Percentiles rank a stretch among this genome's conserved stretches.
Evolutionary conservation across 1,284 basidiomycete genomes (phyloP).

Genomic region (Marasmius sp.): DNA sequence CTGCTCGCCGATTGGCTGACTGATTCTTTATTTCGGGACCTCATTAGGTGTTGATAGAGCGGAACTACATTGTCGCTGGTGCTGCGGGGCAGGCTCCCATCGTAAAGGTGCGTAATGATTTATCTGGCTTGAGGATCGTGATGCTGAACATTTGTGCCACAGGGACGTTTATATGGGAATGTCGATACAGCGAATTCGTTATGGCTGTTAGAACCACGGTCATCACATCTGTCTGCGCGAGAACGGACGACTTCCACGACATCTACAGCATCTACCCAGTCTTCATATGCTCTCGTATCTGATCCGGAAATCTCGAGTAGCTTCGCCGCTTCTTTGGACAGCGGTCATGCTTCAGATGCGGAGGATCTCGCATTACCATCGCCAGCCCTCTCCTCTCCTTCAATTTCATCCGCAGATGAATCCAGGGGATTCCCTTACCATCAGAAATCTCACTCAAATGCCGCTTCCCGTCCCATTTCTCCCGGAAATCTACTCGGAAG

Average conservation of each 20-base stretch:
- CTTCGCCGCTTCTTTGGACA: constrained; percentile 76
- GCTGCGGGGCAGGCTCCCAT: constrained; percentile 66
- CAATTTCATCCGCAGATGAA: constrained; percentile 25
- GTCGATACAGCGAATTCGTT: constrained; percentile 62
- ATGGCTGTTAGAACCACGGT: constrained; percentile 76
- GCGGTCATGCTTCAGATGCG: constrained; percentile 64
- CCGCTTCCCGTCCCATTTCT: constrained; percentile 54
- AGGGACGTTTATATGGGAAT: constrained; percentile 71
- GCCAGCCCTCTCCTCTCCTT: constrained; percentile 59
- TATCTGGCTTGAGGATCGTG: background rate
- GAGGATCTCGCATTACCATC: constrained; percentile 57
- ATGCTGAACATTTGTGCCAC: constrained; percentile 3
- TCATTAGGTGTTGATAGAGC: constrained; percentile 65
- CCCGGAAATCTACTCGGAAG: constrained; percentile 47
- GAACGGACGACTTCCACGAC: constrained; percentile 73
- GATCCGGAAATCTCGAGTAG: constrained; percentile 79
- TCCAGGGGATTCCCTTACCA: constrained; percentile 1
- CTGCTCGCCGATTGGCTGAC: background rate
- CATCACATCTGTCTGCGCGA: constrained; percentile 49
- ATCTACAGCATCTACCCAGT: constrained; percentile 69
- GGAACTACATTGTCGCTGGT: constrained; percentile 66
- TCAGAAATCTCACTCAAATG: constrained; percentile 27
- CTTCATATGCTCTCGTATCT: constrained; percentile 75
- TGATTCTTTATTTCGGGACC: background rate
- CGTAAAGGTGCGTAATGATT: constrained; percentile 54